Base-by-base conservation (phyloP, 164 flowering plant species). In the Chimonanthus praecox region DNA sequence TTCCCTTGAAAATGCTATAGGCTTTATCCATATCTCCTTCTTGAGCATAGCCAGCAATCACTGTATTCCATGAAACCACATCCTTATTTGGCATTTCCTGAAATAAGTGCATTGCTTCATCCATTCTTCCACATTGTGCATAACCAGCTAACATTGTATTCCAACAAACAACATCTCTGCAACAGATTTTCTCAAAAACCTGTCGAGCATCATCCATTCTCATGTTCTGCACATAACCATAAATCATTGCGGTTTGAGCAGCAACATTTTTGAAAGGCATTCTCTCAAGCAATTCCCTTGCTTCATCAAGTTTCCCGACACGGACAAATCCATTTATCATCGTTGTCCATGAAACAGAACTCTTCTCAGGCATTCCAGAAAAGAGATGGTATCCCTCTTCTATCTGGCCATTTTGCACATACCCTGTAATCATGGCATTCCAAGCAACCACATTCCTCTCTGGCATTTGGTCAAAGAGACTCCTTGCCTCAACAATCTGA, bases 401-500 rank as follows among this genome's bases (percentile, higher is more conserved):
- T 20, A 71, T 16, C 44, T 58, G 44, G 4, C 72, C 63, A 18
- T 8, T 16, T n/a, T 71, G 33, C 64, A 45, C 11, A 54, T 21
- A 71, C 3, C 47, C 72, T 0, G 78, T n/a, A 4, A 71, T 58
- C 78, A 71, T 76, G 16, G 78, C 78, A 76, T 76, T 76, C 74
- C 78, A 76, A 7, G 77, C 71, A 49, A 75, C 73, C 67, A 75
- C 75, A 73, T 74, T 74, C 63, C 62, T 74, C 13, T 47, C 63
- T 13, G 76, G 76, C 72, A 68, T 68, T 33, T 20, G 47, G 48
- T 74, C 77, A 43, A 74, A 74, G 47, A 50, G 44, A 44, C 70
- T 45, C 15, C 69, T 18, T 9, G 78, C 73, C 15, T 64, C 70
- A 20, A 15, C 46, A 13, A 64, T 54, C 64, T 9, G 21, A 33